These are phyloP conservation scores for Sugiyamaella mastotermitis DNA, from an alignment of 805 yeast species.

Conservation along the genomic window DNA sequence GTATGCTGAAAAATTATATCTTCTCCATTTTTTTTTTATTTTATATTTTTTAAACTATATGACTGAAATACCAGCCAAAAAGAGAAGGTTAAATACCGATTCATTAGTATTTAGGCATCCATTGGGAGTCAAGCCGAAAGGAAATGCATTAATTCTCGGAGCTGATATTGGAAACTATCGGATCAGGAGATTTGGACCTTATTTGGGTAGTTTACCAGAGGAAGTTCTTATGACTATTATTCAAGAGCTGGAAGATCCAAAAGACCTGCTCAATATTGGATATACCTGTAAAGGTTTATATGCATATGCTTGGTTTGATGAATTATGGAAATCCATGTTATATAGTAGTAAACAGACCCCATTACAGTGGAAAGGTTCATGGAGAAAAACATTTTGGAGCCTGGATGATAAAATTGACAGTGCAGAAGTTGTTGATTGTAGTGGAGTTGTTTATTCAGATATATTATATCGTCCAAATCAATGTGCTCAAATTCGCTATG, in stretches of 20 bases:
- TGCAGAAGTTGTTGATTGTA: slow-evolving; percentile 11
- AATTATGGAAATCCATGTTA: slow-evolving; percentile 68
- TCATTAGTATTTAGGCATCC: slow-evolving; percentile 45
- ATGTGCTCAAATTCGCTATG: slow-evolving; percentile 65
- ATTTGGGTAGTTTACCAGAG: slow-evolving; percentile 49
- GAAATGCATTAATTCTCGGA: slow-evolving; percentile 47
- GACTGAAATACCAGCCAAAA: not conserved
- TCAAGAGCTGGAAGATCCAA: slow-evolving; percentile 40
- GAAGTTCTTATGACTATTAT: slow-evolving; percentile 54
- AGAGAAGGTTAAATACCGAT: not conserved
- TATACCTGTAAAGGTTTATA: slow-evolving; percentile 61
- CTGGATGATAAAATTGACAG: not conserved
- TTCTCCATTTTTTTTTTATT: slow-evolving; percentile 2
- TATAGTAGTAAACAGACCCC: slow-evolving; percentile 28
- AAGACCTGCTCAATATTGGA: slow-evolving; percentile 46
- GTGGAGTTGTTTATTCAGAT: slow-evolving; percentile 62
- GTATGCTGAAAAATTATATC: too few species aligned
- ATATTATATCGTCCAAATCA: slow-evolving; percentile 77
- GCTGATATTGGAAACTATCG: slow-evolving; percentile 15
- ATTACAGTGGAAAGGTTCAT: slow-evolving; percentile 65
- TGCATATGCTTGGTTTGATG: slow-evolving; percentile 72
- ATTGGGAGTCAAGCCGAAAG: slow-evolving; percentile 67
- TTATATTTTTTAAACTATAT: not conserved
- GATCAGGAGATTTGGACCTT: slow-evolving; percentile 44
- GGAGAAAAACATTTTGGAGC: slow-evolving; percentile 61